Conservation (phyloP, 176 grass and related monocot species). For the Oryza rufipogon region DNA sequence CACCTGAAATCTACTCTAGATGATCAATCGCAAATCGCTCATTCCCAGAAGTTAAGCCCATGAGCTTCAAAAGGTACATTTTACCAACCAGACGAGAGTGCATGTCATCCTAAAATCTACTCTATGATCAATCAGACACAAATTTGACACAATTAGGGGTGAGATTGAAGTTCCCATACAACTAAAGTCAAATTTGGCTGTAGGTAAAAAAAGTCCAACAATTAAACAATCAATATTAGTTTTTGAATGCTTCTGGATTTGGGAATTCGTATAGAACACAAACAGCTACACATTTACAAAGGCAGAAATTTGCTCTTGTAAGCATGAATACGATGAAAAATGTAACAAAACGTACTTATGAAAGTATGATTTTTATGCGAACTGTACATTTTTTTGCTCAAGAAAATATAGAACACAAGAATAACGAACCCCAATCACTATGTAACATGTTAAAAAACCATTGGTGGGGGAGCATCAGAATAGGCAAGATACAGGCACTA, state of each 20-base stretch:
- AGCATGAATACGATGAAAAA: background rate
- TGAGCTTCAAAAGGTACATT: slow-evolving; percentile 7
- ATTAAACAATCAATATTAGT: background rate
- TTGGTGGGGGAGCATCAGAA: background rate
- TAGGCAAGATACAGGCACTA: background rate
- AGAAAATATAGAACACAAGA: background rate
- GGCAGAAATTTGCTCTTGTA: slow-evolving; percentile 12
- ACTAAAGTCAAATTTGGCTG: background rate
- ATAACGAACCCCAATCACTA: background rate
- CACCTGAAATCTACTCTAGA: background rate
- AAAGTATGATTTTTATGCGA: background rate
- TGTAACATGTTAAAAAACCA: background rate
- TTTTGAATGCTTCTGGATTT: slow-evolving; percentile 6
- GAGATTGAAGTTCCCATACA: background rate
- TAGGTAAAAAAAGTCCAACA: background rate
- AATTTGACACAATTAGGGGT: background rate
- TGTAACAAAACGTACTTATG: background rate
- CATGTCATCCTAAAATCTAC: background rate
- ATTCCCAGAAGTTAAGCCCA: background rate
- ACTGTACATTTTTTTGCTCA: background rate
- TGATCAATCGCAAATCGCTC: background rate
- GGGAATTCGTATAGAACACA: background rate
- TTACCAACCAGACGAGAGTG: background rate
- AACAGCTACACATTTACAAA: background rate
- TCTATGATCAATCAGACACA: background rate